phyloP scores from a whole-genome alignment of 2,329 filamentous ascomycete genomes.

The Claviceps paspali region DNA sequence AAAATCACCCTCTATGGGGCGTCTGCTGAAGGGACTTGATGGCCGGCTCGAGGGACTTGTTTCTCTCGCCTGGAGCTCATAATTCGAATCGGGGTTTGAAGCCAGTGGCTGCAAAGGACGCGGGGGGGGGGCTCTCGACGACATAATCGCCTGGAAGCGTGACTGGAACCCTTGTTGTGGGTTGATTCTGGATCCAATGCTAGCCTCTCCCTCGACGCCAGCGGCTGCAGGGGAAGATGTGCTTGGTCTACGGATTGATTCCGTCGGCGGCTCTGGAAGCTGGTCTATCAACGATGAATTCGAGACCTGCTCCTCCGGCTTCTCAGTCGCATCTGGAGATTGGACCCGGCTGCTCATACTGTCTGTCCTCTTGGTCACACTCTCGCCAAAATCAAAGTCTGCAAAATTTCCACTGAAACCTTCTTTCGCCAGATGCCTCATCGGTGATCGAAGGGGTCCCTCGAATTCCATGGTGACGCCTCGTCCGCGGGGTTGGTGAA shows the following conservation, averaged over 20 bases:
- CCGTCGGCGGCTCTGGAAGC: conserved; percentile 2
- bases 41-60: conserved; percentile 12
- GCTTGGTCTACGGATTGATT: not conserved
- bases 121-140: conserved; percentile 9
- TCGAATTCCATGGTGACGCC: conserved; percentile 31
- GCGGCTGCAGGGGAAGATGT: conserved; percentile 3
- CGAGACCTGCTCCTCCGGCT: not conserved
- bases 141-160: conserved; percentile 11
- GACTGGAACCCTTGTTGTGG: conserved; percentile 10
- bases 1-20: conserved; percentile 18
- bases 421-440: conserved; percentile 13
- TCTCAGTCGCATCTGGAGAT: conserved; percentile 1
- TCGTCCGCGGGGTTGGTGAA: conserved; percentile 27
- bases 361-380: conserved; percentile 9
- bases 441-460: conserved; percentile 8
- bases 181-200: not conserved
- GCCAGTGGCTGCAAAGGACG: conserved; percentile 11
- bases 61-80: conserved; percentile 4
- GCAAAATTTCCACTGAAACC: conserved; percentile 23
- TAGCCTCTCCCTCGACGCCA: not conserved
- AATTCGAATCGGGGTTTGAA: conserved; percentile 10
- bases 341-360: conserved; percentile 2
- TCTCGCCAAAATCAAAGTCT: conserved; percentile 23
- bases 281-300: conserved; percentile 5
- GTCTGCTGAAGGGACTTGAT: conserved; percentile 14